Conservation (phyloP, 1,284 basidiomycete genomes). For the Pyrrhoderma lamaoense region DNA sequence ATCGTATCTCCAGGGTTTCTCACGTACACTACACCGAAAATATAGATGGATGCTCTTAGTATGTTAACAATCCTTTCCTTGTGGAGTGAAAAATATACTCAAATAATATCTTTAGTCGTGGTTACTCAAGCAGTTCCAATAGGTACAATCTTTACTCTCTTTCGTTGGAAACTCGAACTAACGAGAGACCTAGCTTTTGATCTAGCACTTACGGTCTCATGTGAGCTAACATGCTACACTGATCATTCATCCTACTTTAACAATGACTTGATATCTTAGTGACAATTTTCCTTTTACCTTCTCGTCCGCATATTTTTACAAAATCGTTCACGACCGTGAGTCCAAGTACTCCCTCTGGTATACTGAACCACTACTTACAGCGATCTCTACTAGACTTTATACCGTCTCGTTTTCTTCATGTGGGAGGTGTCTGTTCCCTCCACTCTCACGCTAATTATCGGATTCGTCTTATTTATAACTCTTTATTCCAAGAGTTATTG, state of each 20-base stretch:
- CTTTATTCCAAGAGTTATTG: neutral
- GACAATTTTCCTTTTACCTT: neutral
- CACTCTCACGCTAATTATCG: neutral
- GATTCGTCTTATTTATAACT: neutral
- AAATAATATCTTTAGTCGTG: neutral
- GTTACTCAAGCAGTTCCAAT: too few species aligned
- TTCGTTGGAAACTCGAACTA: neutral
- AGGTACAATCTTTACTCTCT: too few species aligned
- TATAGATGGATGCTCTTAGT: too few species aligned
- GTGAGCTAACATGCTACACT: neutral
- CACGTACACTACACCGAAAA: too few species aligned
- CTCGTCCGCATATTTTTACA: constrained; percentile 1
- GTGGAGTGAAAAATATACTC: neutral
- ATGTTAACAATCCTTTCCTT: too few species aligned
- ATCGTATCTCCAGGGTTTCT: too few species aligned
- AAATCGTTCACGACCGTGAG: constrained; percentile 4
- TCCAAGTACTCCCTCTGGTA: neutral
- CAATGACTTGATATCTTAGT: neutral
- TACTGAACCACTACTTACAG: neutral
- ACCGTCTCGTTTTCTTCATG: constrained; percentile 3
- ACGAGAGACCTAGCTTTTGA: neutral
- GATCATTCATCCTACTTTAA: neutral
- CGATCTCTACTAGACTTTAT: neutral
- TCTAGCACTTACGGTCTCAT: neutral
- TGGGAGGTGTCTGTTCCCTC: constrained; percentile 5